These are phyloP conservation scores for Ramularia endophylla DNA, from an alignment of 2,329 filamentous ascomycete species.

Conservation along the genomic window DNA sequence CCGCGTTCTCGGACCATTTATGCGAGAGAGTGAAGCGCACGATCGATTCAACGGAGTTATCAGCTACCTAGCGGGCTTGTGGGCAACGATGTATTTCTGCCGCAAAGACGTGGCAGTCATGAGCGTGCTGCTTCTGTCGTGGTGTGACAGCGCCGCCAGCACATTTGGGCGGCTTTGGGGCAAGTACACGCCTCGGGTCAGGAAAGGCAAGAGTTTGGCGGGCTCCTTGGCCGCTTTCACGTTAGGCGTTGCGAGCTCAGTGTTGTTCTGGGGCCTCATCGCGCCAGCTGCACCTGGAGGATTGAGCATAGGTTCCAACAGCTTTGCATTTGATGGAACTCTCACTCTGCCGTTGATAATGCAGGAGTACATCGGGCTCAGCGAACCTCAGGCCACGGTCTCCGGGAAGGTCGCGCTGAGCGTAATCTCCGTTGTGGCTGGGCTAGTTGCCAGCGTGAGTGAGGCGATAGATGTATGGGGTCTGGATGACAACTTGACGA, in stretches of 20 bases:
- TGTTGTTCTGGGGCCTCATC: slow-evolving; percentile 81
- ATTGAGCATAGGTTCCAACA: slow-evolving; percentile 42
- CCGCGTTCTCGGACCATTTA: slow-evolving; percentile 74
- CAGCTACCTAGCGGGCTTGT: slow-evolving; percentile 88
- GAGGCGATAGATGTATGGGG: slow-evolving; percentile 89
- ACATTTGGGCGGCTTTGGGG: slow-evolving; percentile 91
- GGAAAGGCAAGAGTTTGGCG: slow-evolving; percentile 84
- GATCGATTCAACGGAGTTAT: slow-evolving; percentile 94
- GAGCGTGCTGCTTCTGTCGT: slow-evolving; percentile 82
- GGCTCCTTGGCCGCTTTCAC: slow-evolving; percentile 79
- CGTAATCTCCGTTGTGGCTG: slow-evolving; percentile 77
- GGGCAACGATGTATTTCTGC: slow-evolving; percentile 77
- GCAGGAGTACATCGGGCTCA: slow-evolving; percentile 57
- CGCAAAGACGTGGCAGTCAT: slow-evolving; percentile 92
- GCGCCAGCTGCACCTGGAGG: slow-evolving; percentile 48
- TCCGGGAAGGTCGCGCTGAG: slow-evolving; percentile 67
- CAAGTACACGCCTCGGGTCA: slow-evolving; percentile 76
- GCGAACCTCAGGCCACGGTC: slow-evolving; percentile 54
- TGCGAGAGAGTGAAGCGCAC: slow-evolving; percentile 89
- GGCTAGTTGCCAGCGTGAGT: slow-evolving; percentile 80
- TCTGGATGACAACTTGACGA: slow-evolving; percentile 97
- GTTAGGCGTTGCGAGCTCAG: slow-evolving; percentile 76
- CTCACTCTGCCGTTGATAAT: slow-evolving; percentile 62
- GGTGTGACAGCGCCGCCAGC: slow-evolving; percentile 96
- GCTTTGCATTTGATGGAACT: slow-evolving; percentile 75